Base-by-base conservation (phyloP, 257 asterid genomes). In the Avicennia marina region DNA sequence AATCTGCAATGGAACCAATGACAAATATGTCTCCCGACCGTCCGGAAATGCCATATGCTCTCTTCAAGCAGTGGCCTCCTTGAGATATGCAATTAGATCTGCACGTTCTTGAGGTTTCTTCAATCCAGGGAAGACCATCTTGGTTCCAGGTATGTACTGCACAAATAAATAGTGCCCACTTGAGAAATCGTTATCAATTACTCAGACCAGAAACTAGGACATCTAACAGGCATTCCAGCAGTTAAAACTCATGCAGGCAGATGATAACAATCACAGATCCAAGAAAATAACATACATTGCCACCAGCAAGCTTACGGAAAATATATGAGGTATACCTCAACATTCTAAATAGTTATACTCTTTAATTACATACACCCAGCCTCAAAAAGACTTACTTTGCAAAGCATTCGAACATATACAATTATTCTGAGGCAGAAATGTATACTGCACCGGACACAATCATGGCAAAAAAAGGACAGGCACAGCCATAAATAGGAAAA, bases 121-220 rank as follows among this genome's bases (percentile, higher is more conserved):
- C 78, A 85, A 48, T 22, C 95, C 95, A 36, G 95, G 95, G 72
- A 85, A 85, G 32, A 85, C 94, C 94, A 85, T 85, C 77, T 85
- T 85, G 2, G 94, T 81, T 56, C 87, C 90, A 61, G 90, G 90
- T 63, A 85, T 85, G 58, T 85, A 85, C 90, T 85, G 87, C 71
- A 64, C 60, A 60, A 19, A 66, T 57, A 50, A 47, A 31, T 4
- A 25, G 18, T 22, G 29, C 31, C 12, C 29, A 19, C 12, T 19
- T 46, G 7, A 49, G 24, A 17, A 29, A 33, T 33, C 33, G 45
- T 4, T 6, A 40, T 6, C 15, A n/a, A 2, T 21, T 25, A 12
- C 21, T 1, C 20, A 34, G 1, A 12, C 39, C 25, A 43, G 43
- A 29, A 42, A 11, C 31, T 39, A 9, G 6, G 3, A 19, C 20